Conservation (phyloP, 1,139 yeast genomes). For the Saccharomyces hybrid region DNA sequence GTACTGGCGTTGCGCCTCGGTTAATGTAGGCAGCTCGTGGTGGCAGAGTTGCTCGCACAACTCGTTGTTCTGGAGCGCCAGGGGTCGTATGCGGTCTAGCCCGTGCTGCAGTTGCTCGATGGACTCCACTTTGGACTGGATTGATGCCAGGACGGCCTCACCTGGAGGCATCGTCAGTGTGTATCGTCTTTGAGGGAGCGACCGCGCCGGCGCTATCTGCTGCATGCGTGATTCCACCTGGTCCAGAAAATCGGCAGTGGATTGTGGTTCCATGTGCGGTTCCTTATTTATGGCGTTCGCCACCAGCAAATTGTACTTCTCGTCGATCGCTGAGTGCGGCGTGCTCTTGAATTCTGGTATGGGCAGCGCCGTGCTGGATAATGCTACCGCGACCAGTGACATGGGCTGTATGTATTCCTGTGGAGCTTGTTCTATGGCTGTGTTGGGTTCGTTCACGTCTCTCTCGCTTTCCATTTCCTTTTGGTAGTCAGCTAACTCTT, state of each 20-base stretch:
- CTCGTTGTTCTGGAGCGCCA: slow-evolving; percentile 9
- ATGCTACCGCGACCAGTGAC: neutral
- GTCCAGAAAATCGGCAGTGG: neutral
- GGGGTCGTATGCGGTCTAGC: slow-evolving; percentile 13
- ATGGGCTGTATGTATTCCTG: neutral
- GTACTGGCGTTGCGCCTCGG: slow-evolving; percentile 15
- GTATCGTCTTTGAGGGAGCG: neutral
- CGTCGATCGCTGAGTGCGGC: neutral
- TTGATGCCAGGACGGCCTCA: slow-evolving; percentile 5
- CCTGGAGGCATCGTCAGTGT: neutral
- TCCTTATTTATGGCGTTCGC: neutral
- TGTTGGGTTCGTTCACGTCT: slow-evolving; percentile 4
- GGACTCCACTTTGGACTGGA: slow-evolving; percentile 3
- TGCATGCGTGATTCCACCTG: neutral
- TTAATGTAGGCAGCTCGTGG: slow-evolving; percentile 12
- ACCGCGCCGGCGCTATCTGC: neutral
- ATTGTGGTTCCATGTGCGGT: slow-evolving; percentile 2
- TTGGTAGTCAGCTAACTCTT: slow-evolving; percentile 19
- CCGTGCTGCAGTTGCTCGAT: slow-evolving; percentile 8
- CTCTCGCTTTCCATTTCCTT: slow-evolving; percentile 27
- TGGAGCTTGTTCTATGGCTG: neutral
- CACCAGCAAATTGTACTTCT: neutral
- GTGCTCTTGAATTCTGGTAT: neutral
- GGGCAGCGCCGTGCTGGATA: neutral
- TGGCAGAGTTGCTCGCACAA: slow-evolving; percentile 9